Evolutionary conservation across 352 stramenopile genomes (phyloP).

Genomic region (Phytopythium kandeliae): DNA sequence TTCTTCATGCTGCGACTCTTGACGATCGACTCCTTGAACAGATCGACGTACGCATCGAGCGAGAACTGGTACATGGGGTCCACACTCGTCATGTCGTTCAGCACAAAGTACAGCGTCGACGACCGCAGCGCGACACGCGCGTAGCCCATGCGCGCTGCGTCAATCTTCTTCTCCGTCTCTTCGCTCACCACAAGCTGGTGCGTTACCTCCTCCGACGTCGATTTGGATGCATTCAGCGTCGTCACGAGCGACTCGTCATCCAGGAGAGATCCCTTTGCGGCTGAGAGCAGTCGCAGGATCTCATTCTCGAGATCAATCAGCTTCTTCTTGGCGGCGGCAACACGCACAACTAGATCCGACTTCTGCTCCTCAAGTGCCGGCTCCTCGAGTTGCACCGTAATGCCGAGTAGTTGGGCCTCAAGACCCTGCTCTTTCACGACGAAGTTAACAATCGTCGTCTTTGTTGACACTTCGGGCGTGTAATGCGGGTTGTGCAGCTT

Average conservation of each 20-base stretch:
- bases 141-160: slow-evolving; percentile 92
- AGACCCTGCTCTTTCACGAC: slow-evolving; percentile 94
- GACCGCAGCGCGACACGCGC: slow-evolving; percentile 88
- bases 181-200: slow-evolving; percentile 92
- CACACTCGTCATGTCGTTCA: slow-evolving; percentile 93
- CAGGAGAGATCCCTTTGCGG: slow-evolving; percentile 89
- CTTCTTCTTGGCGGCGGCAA: slow-evolving; percentile 93
- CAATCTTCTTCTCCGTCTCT: slow-evolving; percentile 95
- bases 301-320: slow-evolving; percentile 95
- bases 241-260: slow-evolving; percentile 94
- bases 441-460: slow-evolving; percentile 97
- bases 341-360: slow-evolving; percentile 84
- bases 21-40: slow-evolving; percentile 94
- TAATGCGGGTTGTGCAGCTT: slow-evolving; percentile 97
- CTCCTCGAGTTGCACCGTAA: slow-evolving; percentile 93
- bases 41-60: slow-evolving; percentile 91
- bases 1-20: slow-evolving; percentile 80
- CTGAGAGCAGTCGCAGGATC: slow-evolving; percentile 90
- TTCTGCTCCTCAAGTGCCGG: slow-evolving; percentile 94
- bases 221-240: slow-evolving; percentile 94
- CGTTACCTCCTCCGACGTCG: slow-evolving; percentile 91
- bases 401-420: slow-evolving; percentile 92
- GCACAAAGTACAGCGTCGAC: slow-evolving; percentile 94
- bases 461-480: slow-evolving; percentile 93
- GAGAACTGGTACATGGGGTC: slow-evolving; percentile 98